phyloP scores from a whole-genome alignment of 2,329 filamentous ascomycete genomes.

The Calycina marina region DNA sequence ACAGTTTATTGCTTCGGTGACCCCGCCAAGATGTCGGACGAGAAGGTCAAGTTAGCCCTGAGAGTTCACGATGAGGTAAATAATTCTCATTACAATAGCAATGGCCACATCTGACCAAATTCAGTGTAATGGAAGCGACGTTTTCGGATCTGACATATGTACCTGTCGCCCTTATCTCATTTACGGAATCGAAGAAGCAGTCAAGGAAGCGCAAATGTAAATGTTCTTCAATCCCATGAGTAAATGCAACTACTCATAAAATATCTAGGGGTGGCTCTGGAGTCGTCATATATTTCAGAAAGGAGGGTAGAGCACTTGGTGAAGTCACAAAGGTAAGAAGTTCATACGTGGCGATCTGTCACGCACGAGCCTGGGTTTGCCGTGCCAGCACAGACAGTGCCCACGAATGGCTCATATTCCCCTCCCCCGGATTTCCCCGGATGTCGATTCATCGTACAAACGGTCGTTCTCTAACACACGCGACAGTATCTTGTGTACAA shows the following conservation, averaged over 20 bases:
- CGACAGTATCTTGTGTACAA: conserved; percentile 48
- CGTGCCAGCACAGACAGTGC: no score
- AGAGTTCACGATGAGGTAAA: conserved; percentile 56
- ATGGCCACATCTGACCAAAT: no score
- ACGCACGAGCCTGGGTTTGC: no score
- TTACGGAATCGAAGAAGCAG: conserved; percentile 92
- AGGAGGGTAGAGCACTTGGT: conserved; percentile 85
- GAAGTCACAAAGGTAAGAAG: conserved; percentile 52
- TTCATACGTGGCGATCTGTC: no score
- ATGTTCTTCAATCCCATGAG: conserved; percentile 11
- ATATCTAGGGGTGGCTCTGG: conserved; percentile 55
- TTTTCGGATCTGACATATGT: conserved; percentile 96
- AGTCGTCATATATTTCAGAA: conserved; percentile 96
- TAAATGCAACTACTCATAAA: not conserved
- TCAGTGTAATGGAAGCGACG: conserved; percentile 94
- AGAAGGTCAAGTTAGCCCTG: conserved; percentile 64
- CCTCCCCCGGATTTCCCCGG: conserved; percentile 7
- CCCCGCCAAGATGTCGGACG: conserved; percentile 83
- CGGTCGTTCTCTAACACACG: conserved; percentile 1
- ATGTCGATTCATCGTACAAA: no score
- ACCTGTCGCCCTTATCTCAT: conserved; percentile 92
- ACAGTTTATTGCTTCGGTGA: conserved; percentile 97
- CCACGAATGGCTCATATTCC: no score
- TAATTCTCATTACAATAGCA: conserved; percentile 12
- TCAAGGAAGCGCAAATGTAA: conserved; percentile 75